Evolutionary conservation across 129 eudicot species (phyloP), one percentile per base, ranked within the genome.

Genomic region (Lactuca sativa): DNA sequence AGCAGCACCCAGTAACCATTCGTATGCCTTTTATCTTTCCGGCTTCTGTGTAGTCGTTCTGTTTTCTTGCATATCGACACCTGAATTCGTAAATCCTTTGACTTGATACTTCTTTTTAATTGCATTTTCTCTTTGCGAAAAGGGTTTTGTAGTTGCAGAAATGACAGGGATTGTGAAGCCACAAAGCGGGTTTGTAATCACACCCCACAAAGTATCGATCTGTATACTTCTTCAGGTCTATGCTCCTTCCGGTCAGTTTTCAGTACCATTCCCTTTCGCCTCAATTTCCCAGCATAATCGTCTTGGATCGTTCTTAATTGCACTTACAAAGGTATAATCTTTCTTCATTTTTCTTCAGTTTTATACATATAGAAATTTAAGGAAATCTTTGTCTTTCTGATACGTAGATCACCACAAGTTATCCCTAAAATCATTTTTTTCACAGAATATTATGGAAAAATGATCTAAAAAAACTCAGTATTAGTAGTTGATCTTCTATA

Each of bases 151-250:
- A 49, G 67, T 60, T 34, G 52, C 59, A 66, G 70, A 49, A 48
- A 92, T 89, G 98, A 82, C 84, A 21, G 86, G 88, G 62, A 75
- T 74, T 7, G 59, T 83, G 71, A 89, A 82, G 88, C 77, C 89
- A 63, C 82, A 72, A 61, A 80, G 84, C 40, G 82, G 77, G 6
- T 87, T 93, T 70, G 34, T 81, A 16, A 53, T 93, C 34, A 85
- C 95, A 4, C 97, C 98, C 6, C 97, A 93, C 85, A 93, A 89
- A 82, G 86, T 93, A 51, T 85, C 95, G 1, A 68, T 93, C 34
- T 89, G 97, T 68, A 62, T 89, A 2, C 86, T 87, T 8, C 43
- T 85, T 17, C 98, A 89, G 73, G 82, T 83, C 6, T 93, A 86
- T 62, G 95, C 96, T 30, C 89, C 96, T 40, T 90, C 97, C 1